A percentile compares a stretch with the other conserved stretches of the same genome.
These are phyloP conservation scores for Endoconidiophora polonica DNA, from an alignment of 2,329 filamentous ascomycete species.

Conservation along the genomic window DNA sequence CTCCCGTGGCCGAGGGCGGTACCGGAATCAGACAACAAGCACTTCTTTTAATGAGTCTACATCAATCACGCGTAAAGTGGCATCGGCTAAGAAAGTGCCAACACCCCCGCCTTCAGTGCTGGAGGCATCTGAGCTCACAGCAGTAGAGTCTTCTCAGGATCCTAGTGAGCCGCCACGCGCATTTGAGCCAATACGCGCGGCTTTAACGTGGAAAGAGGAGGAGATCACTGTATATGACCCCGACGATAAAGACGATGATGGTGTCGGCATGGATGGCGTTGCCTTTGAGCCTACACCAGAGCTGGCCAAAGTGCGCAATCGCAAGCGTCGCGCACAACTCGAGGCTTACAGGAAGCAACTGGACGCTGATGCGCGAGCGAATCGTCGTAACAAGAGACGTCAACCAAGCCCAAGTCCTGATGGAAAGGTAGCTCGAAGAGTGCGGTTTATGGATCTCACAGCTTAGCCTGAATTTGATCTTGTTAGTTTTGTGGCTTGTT, in stretches of 20 bases:
- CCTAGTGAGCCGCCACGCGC: conserved; percentile 12
- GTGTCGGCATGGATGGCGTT: conserved; percentile 49
- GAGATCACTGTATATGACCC: conserved; percentile 52
- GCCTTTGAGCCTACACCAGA: conserved; percentile 49
- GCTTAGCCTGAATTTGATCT: not conserved
- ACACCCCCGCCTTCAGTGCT: not conserved
- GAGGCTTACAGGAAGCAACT: conserved; percentile 45
- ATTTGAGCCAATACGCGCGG: conserved; percentile 31
- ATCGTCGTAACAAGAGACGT: conserved; percentile 11
- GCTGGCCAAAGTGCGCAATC: conserved; percentile 37
- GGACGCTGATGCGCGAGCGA: conserved; percentile 40
- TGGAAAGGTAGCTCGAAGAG: conserved; percentile 5
- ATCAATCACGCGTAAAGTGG: not conserved
- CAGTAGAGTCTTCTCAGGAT: conserved; percentile 20
- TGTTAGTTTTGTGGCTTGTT: not conserved
- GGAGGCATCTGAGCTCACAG: conserved; percentile 5
- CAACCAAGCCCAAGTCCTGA: not conserved
- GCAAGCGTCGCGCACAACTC: conserved; percentile 43
- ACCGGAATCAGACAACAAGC: not conserved
- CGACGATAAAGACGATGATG: conserved; percentile 48
- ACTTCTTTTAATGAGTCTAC: not conserved
- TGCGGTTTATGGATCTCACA: conserved; percentile 7
- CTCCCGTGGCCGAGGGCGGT: not conserved
- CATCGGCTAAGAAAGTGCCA: not conserved
- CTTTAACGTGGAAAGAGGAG: conserved; percentile 50